Evolutionary conservation across 257 asterid species (phyloP), one percentile per base, ranked within the genome.

Genomic region (Solanum ossicruentum): DNA sequence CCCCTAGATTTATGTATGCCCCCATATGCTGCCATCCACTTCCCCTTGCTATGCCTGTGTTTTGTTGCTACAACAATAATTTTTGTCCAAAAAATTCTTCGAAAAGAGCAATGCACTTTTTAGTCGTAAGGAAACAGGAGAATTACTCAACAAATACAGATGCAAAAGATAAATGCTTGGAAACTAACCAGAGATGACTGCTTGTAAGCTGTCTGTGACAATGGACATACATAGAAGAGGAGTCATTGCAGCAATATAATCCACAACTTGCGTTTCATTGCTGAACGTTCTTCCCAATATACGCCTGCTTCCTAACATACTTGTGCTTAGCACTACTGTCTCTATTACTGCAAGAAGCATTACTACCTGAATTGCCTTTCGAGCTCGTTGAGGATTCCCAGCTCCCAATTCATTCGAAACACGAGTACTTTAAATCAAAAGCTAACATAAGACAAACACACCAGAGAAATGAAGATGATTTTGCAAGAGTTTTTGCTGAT

Each of bases 331-430:
- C 32, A 81, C 83, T 84, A 26, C 26, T 26, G 26, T 26, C 26
- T 26, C 26, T 26, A 26, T 26, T 26, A 26, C 26, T 26, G 26
- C 26, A 26, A 26, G 26, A 26, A 26, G 1, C 26, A 26, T 26
- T 26, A 26, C 26, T 26, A 1, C 26, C 26, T 26, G 84, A 15
- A 90, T 92, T 28, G 91, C 88, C 8, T 86, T 8, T 72, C 92
- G 73, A 17, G 95, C 95, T 32, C 47, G 88, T 39, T 83, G 83
- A 47, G 94, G 86, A 67, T 92, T 90, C 18, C 93, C 94, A 10
- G 93, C 94, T n/a, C 95, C 97, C 72, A 92, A 79, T 80, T 92
- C 93, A 16, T 92, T 93, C 21, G 97, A 93, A 84, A 91, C 92
- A 57, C 90, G 89, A 49, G 95, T 93, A 88, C 95, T 93, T 79